Conservation (phyloP, 2,329 filamentous ascomycete species). For the Botryosphaeria dothidea region DNA sequence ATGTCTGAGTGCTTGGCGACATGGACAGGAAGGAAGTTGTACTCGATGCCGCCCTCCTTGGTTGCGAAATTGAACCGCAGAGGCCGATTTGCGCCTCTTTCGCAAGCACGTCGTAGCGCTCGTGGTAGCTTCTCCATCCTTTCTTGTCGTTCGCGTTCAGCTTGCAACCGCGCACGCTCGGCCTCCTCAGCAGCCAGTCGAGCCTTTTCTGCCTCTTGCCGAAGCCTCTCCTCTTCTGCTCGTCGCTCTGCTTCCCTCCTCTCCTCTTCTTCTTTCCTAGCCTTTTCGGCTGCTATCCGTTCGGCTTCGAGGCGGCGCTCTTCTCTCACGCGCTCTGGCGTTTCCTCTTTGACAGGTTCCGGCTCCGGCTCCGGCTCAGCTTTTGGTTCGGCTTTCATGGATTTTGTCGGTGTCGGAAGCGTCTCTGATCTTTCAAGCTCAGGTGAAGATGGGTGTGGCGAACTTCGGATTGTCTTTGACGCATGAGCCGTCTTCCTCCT, state of each 20-base stretch:
- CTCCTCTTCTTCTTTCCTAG: conserved; percentile 33
- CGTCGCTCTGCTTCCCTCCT: conserved; percentile 18
- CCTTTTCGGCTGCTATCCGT: conserved; percentile 28
- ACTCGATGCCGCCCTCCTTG: conserved; percentile 39
- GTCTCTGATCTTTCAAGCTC: conserved; percentile 2
- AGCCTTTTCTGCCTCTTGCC: conserved; percentile 15
- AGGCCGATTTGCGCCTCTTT: conserved; percentile 38
- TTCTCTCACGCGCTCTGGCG: conserved; percentile 8
- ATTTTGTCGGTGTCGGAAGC: neutral
- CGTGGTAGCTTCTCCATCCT: conserved; percentile 38
- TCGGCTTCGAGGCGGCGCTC: conserved; percentile 22
- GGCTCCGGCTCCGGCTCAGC: conserved; percentile 25
- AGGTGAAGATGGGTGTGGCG: conserved; percentile 16
- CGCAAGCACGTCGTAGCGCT: conserved; percentile 38
- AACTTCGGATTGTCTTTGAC: conserved; percentile 11
- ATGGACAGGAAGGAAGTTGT: conserved; percentile 40
- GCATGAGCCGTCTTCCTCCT: conserved; percentile 14
- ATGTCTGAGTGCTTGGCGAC: conserved; percentile 35
- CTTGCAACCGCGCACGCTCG: conserved; percentile 28
- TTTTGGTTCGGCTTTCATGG: conserved; percentile 3
- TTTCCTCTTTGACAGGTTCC: conserved; percentile 15
- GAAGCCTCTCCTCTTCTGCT: neutral
- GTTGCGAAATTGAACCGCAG: conserved; percentile 36
- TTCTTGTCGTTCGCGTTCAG: conserved; percentile 30
- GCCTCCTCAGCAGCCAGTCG: conserved; percentile 19